phyloP scores from a whole-genome alignment of 805 yeast genomes.

The Nakazawaea anatomiae region DNA sequence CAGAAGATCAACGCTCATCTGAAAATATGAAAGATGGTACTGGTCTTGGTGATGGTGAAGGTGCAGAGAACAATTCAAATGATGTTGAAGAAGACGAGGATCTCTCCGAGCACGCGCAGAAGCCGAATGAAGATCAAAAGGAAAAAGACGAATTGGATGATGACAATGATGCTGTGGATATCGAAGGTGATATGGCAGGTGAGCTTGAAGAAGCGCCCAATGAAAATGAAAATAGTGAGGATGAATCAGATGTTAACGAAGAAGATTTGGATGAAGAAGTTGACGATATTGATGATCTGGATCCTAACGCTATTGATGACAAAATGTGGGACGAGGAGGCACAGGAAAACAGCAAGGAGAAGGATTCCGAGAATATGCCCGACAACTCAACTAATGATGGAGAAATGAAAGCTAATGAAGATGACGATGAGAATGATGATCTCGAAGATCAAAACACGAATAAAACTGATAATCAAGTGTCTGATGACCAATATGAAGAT shows the following conservation, averaged over 20 bases:
- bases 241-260: slow-evolving; percentile 46
- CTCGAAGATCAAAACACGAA: slow-evolving; percentile 23
- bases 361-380: slow-evolving; percentile 69
- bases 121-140: slow-evolving; percentile 67
- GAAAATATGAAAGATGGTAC: slow-evolving; percentile 77
- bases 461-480: slow-evolving; percentile 27
- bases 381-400: slow-evolving; percentile 47
- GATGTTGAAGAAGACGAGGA: slow-evolving; percentile 93
- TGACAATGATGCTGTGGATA: slow-evolving; percentile 85
- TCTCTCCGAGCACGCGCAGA: slow-evolving; percentile 66
- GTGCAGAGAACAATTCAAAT: slow-evolving; percentile 66
- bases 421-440: slow-evolving; percentile 31
- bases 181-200: slow-evolving; percentile 98
- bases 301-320: slow-evolving; percentile 93
- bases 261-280: slow-evolving; percentile 83
- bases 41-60: slow-evolving; percentile 82
- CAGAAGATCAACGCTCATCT: slow-evolving; percentile 54
- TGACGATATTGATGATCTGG: slow-evolving; percentile 83
- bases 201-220: slow-evolving; percentile 74
- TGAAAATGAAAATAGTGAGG: slow-evolving; percentile 47
- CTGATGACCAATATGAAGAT: slow-evolving; percentile 27
- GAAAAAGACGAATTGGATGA: slow-evolving; percentile 61
- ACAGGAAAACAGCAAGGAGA: slow-evolving; percentile 69
- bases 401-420: slow-evolving; percentile 45
- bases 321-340: slow-evolving; percentile 98